phyloP scores from a whole-genome alignment of 75 land plant genomes.

The Sequoiadendron giganteum region DNA sequence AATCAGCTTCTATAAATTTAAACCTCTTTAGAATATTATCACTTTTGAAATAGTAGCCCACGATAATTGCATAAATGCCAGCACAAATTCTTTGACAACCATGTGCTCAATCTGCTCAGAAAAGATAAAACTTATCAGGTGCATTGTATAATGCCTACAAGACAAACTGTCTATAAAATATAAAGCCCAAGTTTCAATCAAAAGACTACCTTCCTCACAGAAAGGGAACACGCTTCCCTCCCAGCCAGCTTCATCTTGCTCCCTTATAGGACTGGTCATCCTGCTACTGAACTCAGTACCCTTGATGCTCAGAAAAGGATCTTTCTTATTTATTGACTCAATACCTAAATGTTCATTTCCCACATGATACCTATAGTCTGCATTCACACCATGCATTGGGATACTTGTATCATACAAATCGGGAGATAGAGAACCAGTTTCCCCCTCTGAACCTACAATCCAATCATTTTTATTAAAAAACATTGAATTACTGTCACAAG shows the following conservation, averaged over 20 bases:
- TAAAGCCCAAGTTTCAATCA: neutral
- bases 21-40: neutral
- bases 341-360: neutral
- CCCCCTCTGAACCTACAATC: neutral
- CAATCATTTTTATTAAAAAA: neutral
- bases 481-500: neutral
- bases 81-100: neutral
- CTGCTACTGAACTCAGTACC: neutral
- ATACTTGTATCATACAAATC: neutral
- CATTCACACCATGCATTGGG: neutral
- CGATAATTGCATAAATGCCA: neutral
- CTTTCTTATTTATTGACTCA: neutral
- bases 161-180: neutral
- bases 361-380: neutral
- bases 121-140: neutral
- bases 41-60: neutral
- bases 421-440: neutral
- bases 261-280: neutral
- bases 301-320: neutral
- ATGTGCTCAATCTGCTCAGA: neutral
- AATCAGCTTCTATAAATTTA: neutral
- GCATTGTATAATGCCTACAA: neutral
- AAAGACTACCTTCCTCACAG: neutral
- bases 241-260: constrained; percentile 3
- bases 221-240: neutral